Evolutionary conservation across 345 rosid species (phyloP).

Genomic region (Microcos paniculata): DNA sequence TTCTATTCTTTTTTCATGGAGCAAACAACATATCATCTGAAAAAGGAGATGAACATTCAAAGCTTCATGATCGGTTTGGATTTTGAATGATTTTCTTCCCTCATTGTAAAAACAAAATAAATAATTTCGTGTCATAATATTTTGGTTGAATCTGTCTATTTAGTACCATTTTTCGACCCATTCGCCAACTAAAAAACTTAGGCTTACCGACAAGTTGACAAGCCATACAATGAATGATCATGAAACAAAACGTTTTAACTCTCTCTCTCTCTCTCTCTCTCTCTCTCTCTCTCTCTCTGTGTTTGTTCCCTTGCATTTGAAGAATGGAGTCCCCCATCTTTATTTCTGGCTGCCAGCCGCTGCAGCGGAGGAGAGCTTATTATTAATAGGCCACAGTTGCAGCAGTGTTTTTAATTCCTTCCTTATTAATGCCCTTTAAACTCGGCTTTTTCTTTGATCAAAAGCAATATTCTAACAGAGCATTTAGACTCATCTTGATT

Average conservation of each 20-base stretch:
- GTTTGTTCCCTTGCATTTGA: background rate
- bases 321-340: background rate
- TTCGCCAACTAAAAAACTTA: too few species aligned
- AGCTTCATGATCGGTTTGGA: too few species aligned
- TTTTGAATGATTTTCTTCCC: too few species aligned
- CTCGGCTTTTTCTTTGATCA: background rate
- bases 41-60: background rate
- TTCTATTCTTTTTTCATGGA: background rate
- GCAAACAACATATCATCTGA: background rate
- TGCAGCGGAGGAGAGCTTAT: background rate
- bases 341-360: background rate
- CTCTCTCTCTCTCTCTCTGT: too few species aligned
- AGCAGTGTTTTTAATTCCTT: background rate
- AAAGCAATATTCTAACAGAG: background rate
- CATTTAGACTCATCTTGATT: background rate
- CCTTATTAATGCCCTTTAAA: background rate
- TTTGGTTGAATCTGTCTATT: background rate
- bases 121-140: background rate
- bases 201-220: background rate
- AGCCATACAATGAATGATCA: background rate
- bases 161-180: too few species aligned
- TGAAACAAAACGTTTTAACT: too few species aligned
- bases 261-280: too few species aligned
- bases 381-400: background rate
- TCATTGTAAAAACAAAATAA: background rate